Evolutionary conservation across 2,329 filamentous ascomycete species (phyloP), one percentile per base, ranked within the genome.

Genomic region (Geosmithia putterillii): DNA sequence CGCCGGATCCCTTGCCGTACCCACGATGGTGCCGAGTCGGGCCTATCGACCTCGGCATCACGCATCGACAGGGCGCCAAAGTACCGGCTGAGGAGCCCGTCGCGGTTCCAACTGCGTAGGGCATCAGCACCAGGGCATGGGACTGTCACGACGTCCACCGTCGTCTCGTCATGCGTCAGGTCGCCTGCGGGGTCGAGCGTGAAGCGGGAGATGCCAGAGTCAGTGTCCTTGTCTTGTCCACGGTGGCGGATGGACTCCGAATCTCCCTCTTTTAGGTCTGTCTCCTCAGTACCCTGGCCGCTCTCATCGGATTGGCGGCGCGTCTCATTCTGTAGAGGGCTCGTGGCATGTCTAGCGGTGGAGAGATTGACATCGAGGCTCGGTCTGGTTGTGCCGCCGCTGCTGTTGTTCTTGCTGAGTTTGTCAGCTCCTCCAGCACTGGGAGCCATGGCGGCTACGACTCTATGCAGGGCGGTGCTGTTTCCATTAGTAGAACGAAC

Each of bases 41-140:
- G 22, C 36, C 38, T 40, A 9, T 46, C 44, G 2, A 51, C 56
- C 20, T 63, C 58, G 1, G 59, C 60, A 32, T 63, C 60, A 7
- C 62, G 56, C 60, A 64, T 64, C 3, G 60, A 61, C 0, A 65
- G 59, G 0, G 58, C 58, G 6, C 64, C 62, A 45, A 70, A 71
- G 48, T 70, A 72, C 21, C 63, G 64, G 2, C 69, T 63, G 35
- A 64, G 62, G 1, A 73, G 61, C 1, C 65, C 69, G 41, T 73
- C 69, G 14, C 69, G 62, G 25, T 61, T 68, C 73, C 73, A 76
- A 19, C 70, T 74, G 20, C 68, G 62, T n/a, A 73, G 54, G 1
- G 71, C 62, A 35, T 74, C 66, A 0, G 67, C 71, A 0, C 71
- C 73, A 0, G 72, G 66, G 47, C 73, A 76, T 0, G 73, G 70